Conservation (phyloP, 164 flowering plant genomes). For the Echeveria elegans region DNA sequence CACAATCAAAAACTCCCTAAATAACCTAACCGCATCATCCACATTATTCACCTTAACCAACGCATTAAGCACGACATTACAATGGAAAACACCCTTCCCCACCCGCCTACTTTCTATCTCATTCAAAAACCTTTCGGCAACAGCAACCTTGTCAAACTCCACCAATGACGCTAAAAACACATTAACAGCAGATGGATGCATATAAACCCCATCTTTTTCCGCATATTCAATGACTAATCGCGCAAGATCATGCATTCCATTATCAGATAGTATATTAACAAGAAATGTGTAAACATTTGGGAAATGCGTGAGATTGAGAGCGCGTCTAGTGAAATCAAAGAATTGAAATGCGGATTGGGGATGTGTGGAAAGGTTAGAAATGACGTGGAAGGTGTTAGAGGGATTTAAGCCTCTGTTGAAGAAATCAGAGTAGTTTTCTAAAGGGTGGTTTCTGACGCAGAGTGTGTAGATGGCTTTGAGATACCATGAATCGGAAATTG, state of each 20-base stretch:
- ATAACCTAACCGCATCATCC: constrained; percentile 53
- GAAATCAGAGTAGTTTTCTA: constrained; percentile 20
- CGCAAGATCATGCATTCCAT: constrained; percentile 46
- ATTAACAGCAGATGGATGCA: constrained; percentile 26
- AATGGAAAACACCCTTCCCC: constrained; percentile 19
- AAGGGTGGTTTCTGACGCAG: constrained; percentile 17
- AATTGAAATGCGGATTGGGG: constrained; percentile 39
- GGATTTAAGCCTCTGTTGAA: constrained; percentile 36
- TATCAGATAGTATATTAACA: constrained; percentile 36
- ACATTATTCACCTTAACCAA: constrained; percentile 37
- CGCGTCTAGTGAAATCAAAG: constrained; percentile 35
- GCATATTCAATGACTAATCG: constrained; percentile 35
- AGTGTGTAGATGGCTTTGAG: constrained; percentile 47
- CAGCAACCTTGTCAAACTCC: constrained; percentile 29
- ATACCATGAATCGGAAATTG: constrained; percentile 32
- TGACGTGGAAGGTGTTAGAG: constrained; percentile 34
- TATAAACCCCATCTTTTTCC: constrained; percentile 48
- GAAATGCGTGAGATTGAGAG: constrained; percentile 32
- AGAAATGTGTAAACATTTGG: constrained; percentile 37
- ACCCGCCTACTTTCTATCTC: constrained; percentile 21
- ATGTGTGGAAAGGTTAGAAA: constrained; percentile 24
- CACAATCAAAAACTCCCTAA: constrained; percentile 30
- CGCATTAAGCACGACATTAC: constrained; percentile 43
- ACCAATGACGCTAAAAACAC: constrained; percentile 40
- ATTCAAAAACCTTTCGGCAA: constrained; percentile 30